These are phyloP conservation scores for Dothistroma septosporum DNA, from an alignment of 2,329 filamentous ascomycete species.

Conservation along the genomic window DNA sequence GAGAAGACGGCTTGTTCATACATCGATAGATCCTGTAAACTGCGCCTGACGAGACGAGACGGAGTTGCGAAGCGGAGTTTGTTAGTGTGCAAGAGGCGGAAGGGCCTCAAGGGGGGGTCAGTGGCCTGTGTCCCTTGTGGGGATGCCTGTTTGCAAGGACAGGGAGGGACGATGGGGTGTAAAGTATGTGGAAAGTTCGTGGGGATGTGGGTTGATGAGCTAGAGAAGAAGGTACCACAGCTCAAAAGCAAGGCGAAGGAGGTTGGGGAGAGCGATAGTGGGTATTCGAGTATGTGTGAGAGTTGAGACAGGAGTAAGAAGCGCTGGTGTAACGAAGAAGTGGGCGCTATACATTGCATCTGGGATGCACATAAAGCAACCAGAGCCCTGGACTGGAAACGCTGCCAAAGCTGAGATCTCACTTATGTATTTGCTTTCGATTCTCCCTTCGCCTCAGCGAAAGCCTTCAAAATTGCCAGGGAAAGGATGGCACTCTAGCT, in stretches of 20 bases:
- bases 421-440: no score
- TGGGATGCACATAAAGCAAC: no score
- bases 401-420: no score
- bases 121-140: no score
- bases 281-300: neutral
- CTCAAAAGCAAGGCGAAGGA: neutral
- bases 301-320: neutral
- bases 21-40: neutral
- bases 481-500: neutral
- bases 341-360: no score
- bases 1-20: neutral
- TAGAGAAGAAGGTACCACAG: slow-evolving; percentile 7
- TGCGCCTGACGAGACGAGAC: neutral
- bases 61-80: neutral
- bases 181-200: slow-evolving; percentile 8
- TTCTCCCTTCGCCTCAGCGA: no score
- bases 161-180: slow-evolving; percentile 3
- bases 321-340: no score
- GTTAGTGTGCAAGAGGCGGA: neutral
- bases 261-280: neutral
- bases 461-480: neutral
- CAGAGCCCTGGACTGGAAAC: no score
- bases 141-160: neutral
- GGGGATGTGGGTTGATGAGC: slow-evolving; percentile 7
- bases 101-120: no score